phyloP scores from a whole-genome alignment of 495 filamentous ascomycete species.

The Astrocystis sublimbata region DNA sequence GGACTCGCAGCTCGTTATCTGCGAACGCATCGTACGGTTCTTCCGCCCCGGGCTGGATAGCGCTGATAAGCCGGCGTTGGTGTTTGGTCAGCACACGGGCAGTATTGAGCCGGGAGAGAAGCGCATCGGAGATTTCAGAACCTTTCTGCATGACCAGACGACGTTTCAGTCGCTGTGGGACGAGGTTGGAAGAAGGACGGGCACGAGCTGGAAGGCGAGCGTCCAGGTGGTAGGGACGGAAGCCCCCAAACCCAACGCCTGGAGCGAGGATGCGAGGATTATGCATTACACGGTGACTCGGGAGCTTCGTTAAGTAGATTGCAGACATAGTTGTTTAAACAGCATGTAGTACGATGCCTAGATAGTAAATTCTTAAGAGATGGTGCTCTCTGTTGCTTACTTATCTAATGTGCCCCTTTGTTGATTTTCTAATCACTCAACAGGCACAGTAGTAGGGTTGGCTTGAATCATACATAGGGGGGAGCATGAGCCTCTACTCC shows the following conservation, averaged over 20 bases:
- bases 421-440: no score
- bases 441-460: no score
- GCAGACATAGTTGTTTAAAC: no score
- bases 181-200: slow-evolving; percentile 48
- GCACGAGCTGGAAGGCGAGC: slow-evolving; percentile 39
- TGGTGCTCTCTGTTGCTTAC: no score
- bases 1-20: slow-evolving; percentile 51
- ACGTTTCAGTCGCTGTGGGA: slow-evolving; percentile 55
- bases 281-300: slow-evolving; percentile 8
- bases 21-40: slow-evolving; percentile 48
- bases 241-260: slow-evolving; percentile 7
- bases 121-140: not conserved
- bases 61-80: slow-evolving; percentile 42
- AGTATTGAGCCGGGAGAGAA: slow-evolving; percentile 35
- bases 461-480: no score
- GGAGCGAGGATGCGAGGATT: slow-evolving; percentile 4
- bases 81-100: slow-evolving; percentile 53
- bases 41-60: slow-evolving; percentile 30
- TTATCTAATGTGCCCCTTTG: no score
- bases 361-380: no score
- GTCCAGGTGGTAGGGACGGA: not conserved
- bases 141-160: slow-evolving; percentile 40
- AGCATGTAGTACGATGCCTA: no score
- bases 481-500: no score
- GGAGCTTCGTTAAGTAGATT: not conserved